Percentiles rank a stretch among this genome's conserved stretches.
Evolutionary conservation across 2,329 filamentous ascomycete species (phyloP).

Genomic region (Fusarium metavorans): DNA sequence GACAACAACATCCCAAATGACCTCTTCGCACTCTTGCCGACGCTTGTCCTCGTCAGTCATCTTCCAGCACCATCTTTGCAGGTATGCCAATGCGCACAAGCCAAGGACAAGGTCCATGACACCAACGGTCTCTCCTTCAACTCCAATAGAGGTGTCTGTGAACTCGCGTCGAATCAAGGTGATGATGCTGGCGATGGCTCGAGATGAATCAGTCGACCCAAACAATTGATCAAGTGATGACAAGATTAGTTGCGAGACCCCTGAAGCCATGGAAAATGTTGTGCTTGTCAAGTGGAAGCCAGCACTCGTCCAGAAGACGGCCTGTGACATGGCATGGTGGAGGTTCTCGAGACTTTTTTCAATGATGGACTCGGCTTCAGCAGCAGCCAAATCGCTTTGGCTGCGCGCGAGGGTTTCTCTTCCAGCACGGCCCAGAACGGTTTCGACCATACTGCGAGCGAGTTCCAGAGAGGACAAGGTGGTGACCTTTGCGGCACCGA

Average conservation of each 20-base stretch:
- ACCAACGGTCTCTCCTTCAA: constrained; percentile 69
- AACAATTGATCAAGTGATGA: constrained; percentile 73
- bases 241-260: constrained; percentile 69
- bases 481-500: constrained; percentile 66
- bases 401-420: constrained; percentile 61
- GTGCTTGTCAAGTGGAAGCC: constrained; percentile 70
- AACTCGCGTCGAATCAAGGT: constrained; percentile 74
- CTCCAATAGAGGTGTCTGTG: constrained; percentile 70
- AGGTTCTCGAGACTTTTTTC: constrained; percentile 68
- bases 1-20: constrained; percentile 76
- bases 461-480: constrained; percentile 69
- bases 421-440: constrained; percentile 65
- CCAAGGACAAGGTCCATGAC: constrained; percentile 72
- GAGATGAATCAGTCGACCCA: constrained; percentile 76
- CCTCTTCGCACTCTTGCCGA: constrained; percentile 63
- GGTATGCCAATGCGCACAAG: constrained; percentile 70
- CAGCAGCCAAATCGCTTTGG: constrained; percentile 59
- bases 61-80: constrained; percentile 68
- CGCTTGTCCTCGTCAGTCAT: constrained; percentile 63
- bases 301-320: constrained; percentile 72
- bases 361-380: constrained; percentile 68
- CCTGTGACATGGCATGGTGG: constrained; percentile 67
- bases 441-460: constrained; percentile 66
- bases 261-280: constrained; percentile 65
- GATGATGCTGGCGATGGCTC: constrained; percentile 75